These are phyloP conservation scores for Thelephora terrestris DNA, from an alignment of 1,284 basidiomycete genomes.

Conservation along the genomic window DNA sequence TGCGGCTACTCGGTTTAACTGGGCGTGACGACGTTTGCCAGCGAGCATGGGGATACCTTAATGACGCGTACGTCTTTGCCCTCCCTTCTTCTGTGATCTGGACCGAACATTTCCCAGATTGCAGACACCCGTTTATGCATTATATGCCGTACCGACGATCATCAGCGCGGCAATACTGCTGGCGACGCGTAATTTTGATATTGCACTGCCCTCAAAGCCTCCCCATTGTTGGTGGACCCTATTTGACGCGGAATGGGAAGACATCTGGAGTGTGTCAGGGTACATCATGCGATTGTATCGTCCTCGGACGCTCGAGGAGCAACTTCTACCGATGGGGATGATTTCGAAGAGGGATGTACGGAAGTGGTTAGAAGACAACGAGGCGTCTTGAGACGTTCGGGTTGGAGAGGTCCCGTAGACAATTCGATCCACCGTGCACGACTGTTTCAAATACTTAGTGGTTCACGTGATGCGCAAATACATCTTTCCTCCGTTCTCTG, in stretches of 20 bases:
- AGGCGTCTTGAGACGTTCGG: neutral
- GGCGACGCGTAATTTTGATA: slow-evolving; percentile 54
- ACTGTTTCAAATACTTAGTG: neutral
- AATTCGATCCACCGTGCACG: too few species aligned
- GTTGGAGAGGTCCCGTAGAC: too few species aligned
- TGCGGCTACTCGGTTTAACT: slow-evolving; percentile 80
- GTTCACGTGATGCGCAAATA: neutral
- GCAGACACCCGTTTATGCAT: slow-evolving; percentile 83
- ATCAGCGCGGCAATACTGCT: slow-evolving; percentile 82
- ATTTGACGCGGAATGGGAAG: slow-evolving; percentile 81
- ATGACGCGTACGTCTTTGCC: slow-evolving; percentile 64
- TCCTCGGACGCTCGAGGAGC: slow-evolving; percentile 27
- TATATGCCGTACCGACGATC: slow-evolving; percentile 82
- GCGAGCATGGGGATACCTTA: slow-evolving; percentile 82
- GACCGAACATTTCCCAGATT: slow-evolving; percentile 37
- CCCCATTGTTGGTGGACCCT: slow-evolving; percentile 77
- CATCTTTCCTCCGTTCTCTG: neutral
- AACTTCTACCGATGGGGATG: slow-evolving; percentile 37
- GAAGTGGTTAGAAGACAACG: slow-evolving; percentile 54
- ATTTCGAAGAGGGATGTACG: slow-evolving; percentile 63
- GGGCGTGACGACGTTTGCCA: slow-evolving; percentile 62
- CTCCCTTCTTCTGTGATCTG: slow-evolving; percentile 6
- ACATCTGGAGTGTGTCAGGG: slow-evolving; percentile 74
- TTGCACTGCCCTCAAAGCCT: slow-evolving; percentile 62
- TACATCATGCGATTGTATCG: slow-evolving; percentile 73